Percentiles rank a stretch among this genome's conserved stretches.
Conservation (phyloP, 345 rosid species). For the Moricandia moricandioides region DNA sequence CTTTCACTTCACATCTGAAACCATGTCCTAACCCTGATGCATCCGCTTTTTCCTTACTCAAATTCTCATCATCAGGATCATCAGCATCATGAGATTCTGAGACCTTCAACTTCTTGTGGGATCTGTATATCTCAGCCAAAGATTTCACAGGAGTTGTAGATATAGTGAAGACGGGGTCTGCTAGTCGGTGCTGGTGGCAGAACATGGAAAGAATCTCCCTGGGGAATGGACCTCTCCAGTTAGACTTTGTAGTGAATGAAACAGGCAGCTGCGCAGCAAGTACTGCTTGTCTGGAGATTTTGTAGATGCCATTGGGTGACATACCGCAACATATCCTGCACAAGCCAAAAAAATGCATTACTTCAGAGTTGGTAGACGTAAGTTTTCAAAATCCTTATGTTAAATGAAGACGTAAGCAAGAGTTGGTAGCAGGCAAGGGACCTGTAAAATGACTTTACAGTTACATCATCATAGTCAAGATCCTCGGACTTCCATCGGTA, state of each 20-base stretch:
- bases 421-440: slow-evolving; percentile 28
- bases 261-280: slow-evolving; percentile 68
- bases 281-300: slow-evolving; percentile 70
- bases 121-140: slow-evolving; percentile 46
- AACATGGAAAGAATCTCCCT: slow-evolving; percentile 69
- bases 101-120: slow-evolving; percentile 53
- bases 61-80: slow-evolving; percentile 18
- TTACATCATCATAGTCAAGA: slow-evolving; percentile 64
- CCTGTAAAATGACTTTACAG: slow-evolving; percentile 76
- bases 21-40: slow-evolving; percentile 36
- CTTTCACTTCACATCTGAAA: slow-evolving; percentile 65
- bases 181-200: slow-evolving; percentile 79
- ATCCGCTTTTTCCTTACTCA: slow-evolving; percentile 26
- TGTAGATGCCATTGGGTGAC: slow-evolving; percentile 80
- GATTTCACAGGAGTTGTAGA: slow-evolving; percentile 41
- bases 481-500: slow-evolving; percentile 69
- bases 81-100: slow-evolving; percentile 35
- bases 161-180: slow-evolving; percentile 66
- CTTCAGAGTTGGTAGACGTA: background rate
- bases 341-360: slow-evolving; percentile 7
- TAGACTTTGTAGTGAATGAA: slow-evolving; percentile 61
- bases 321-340: slow-evolving; percentile 63
- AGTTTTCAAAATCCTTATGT: background rate
- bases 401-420: background rate
- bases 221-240: slow-evolving; percentile 87